Evolutionary conservation across 2,329 filamentous ascomycete species (phyloP).

Genomic region (Meredithiella fracta): DNA sequence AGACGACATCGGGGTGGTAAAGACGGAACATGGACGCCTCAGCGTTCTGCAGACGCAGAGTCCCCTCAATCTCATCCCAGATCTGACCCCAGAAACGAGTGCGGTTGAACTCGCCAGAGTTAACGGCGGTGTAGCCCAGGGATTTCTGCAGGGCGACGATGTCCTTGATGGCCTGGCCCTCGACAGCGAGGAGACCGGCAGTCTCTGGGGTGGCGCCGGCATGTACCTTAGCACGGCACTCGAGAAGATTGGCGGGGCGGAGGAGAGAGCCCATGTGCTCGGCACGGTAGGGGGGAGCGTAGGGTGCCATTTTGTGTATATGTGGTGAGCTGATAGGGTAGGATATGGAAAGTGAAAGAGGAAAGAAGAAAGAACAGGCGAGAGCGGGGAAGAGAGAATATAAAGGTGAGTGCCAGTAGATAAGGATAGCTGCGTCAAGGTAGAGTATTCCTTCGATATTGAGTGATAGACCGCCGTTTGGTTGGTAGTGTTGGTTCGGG

Average conservation of each 20-base stretch:
- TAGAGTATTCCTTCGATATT: background rate
- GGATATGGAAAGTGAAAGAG: background rate
- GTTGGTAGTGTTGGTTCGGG: background rate
- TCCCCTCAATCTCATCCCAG: conserved; percentile 38
- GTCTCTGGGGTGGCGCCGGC: conserved; percentile 32
- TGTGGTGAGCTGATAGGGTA: background rate
- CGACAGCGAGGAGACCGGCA: conserved; percentile 38
- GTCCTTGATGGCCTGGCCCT: conserved; percentile 48
- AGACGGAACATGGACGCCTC: conserved; percentile 35
- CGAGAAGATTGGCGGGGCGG: conserved; percentile 36
- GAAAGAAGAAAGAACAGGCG: background rate
- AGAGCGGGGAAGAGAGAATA: background rate
- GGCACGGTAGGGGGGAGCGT: conserved; percentile 46
- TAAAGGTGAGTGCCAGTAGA: background rate
- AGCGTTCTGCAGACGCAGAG: conserved; percentile 31
- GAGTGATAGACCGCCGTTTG: background rate
- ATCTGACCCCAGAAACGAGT: conserved; percentile 36
- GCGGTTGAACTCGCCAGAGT: conserved; percentile 52
- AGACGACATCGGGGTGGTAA: conserved; percentile 39
- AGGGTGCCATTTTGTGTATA: conserved; percentile 8
- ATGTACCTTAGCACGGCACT: conserved; percentile 20
- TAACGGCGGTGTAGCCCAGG: conserved; percentile 49
- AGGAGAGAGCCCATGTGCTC: conserved; percentile 62
- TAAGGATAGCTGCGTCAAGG: background rate
- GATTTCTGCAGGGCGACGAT: conserved; percentile 53